Evolutionary conservation across 2,329 filamentous ascomycete species (phyloP).

Genomic region (Pleochaeta shiraiana): DNA sequence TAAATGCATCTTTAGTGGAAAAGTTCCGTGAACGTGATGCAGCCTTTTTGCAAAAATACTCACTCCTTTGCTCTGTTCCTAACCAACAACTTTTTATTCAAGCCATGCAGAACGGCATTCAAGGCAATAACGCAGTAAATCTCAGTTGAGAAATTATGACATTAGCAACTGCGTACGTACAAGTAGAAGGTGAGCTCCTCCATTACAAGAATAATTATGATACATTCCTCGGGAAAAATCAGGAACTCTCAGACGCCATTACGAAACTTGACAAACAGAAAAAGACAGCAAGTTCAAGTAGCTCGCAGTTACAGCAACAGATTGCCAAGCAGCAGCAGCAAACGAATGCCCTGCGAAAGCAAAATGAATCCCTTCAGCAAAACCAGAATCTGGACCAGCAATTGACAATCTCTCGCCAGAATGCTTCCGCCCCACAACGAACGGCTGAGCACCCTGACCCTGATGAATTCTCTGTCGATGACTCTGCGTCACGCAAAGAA

Average conservation of each 20-base stretch:
- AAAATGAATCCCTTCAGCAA: slow-evolving; percentile 2
- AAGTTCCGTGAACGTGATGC: neutral
- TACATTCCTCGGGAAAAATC: slow-evolving; percentile 3
- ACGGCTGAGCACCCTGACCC: neutral
- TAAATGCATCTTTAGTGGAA: neutral
- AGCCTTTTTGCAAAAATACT: neutral
- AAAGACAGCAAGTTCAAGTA: neutral
- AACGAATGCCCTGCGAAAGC: neutral
- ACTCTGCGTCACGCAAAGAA: neutral
- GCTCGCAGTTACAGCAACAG: neutral
- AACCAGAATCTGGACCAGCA: neutral
- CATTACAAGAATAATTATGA: neutral
- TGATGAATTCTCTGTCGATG: neutral
- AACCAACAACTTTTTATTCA: neutral
- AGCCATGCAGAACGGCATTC: slow-evolving; percentile 2
- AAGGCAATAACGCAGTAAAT: neutral
- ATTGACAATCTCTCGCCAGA: neutral
- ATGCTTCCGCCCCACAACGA: neutral
- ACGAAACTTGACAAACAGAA: neutral
- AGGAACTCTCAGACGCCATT: neutral
- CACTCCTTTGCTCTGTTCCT: neutral
- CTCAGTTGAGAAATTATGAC: neutral
- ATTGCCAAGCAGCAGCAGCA: neutral
- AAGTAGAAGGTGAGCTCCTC: neutral
- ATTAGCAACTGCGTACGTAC: neutral